Conservation (phyloP, 2,329 filamentous ascomycete genomes). For the Parasarocladium wereldwijsianum region DNA sequence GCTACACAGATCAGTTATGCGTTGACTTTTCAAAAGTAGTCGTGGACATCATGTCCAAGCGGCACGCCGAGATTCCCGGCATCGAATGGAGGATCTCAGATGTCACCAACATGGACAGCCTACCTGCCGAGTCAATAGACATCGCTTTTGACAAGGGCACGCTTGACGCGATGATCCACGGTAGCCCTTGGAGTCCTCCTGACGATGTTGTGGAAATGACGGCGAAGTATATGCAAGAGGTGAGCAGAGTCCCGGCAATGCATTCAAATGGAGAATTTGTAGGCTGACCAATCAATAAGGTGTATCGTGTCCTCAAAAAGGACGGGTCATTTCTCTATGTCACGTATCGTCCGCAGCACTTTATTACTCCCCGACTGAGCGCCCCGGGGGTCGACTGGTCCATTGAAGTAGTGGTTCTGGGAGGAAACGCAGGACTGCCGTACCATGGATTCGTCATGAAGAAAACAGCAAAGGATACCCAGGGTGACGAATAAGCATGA, state of each 20-base stretch:
- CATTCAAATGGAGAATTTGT: no score
- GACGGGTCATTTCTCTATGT: slow-evolving; percentile 35
- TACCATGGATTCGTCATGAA: slow-evolving; percentile 24
- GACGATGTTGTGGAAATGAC: slow-evolving; percentile 32
- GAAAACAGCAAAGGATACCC: no score
- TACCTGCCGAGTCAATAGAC: slow-evolving; percentile 28
- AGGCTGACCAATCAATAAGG: slow-evolving; percentile 1
- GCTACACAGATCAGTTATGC: slow-evolving; percentile 37
- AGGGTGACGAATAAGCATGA: no score
- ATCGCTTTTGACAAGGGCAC: slow-evolving; percentile 44
- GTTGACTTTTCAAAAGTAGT: slow-evolving; percentile 41
- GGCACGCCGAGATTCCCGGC: slow-evolving; percentile 19
- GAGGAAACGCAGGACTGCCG: not conserved
- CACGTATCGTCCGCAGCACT: slow-evolving; percentile 39
- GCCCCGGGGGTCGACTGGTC: slow-evolving; percentile 16
- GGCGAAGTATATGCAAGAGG: slow-evolving; percentile 32
- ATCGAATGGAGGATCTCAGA: slow-evolving; percentile 37
- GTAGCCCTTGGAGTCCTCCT: slow-evolving; percentile 36
- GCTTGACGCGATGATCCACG: slow-evolving; percentile 39
- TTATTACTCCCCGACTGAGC: slow-evolving; percentile 32
- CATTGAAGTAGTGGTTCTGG: slow-evolving; percentile 5
- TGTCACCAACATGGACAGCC: slow-evolving; percentile 30
- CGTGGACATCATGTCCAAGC: slow-evolving; percentile 33
- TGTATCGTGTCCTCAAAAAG: slow-evolving; percentile 28
- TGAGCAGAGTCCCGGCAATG: no score